Evolutionary conservation across 768 basidiomycete species (phyloP).

Genomic region (Tulasnella sp.): DNA sequence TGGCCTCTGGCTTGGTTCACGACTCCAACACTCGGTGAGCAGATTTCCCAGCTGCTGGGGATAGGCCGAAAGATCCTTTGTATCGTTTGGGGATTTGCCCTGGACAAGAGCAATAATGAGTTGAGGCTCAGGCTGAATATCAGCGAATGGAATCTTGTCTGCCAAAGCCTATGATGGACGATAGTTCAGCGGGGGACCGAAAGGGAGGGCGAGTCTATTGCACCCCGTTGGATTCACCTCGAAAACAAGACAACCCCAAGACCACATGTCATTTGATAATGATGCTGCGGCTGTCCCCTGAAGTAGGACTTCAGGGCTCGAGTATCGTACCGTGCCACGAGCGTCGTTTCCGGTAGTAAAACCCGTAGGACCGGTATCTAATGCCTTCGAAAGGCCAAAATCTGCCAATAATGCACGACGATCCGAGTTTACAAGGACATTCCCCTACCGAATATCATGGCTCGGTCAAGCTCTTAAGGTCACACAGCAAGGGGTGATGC

Average conservation of each 20-base stretch:
- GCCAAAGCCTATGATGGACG: neutral
- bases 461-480: too few relatives aligned
- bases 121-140: neutral
- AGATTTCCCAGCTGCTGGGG: neutral
- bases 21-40: neutral
- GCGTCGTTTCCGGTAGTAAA: too few relatives aligned
- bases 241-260: constrained; percentile 9
- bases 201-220: neutral
- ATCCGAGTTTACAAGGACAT: too few relatives aligned
- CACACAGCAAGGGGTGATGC: neutral
- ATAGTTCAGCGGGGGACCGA: neutral
- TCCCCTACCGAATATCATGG: too few relatives aligned
- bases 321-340: neutral
- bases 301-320: neutral
- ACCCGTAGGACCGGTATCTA: too few relatives aligned
- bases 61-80: neutral
- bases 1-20: neutral
- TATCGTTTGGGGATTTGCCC: neutral
- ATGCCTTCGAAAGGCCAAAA: too few relatives aligned
- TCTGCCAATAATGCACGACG: too few relatives aligned
- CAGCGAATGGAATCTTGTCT: neutral
- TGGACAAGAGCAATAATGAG: neutral
- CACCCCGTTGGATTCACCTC: neutral
- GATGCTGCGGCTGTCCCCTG: neutral
- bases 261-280: neutral